phyloP scores from a whole-genome alignment of 139 green algal species.

The Asterochloris erici region DNA sequence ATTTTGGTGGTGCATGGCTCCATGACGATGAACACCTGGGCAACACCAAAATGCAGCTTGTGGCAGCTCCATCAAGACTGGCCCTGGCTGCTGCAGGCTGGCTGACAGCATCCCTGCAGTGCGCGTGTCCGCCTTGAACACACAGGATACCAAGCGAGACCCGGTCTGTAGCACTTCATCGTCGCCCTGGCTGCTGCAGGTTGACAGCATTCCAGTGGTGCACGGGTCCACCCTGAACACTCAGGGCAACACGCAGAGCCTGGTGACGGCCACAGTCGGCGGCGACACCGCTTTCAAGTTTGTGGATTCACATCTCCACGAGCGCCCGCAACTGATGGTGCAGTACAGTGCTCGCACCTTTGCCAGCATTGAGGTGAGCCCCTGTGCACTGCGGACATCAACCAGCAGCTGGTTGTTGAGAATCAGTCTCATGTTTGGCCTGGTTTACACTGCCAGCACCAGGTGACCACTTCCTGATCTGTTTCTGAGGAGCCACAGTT shows the following conservation, averaged over 20 bases:
- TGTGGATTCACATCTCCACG: conserved; percentile 21
- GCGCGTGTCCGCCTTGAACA: too few relatives aligned
- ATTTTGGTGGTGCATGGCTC: too few relatives aligned
- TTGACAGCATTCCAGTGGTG: conserved; percentile 41
- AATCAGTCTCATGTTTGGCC: neutral
- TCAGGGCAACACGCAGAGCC: conserved; percentile 47
- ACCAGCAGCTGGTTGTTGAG: neutral
- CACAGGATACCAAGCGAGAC: too few relatives aligned
- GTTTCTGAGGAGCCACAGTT: neutral
- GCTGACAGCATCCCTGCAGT: too few relatives aligned
- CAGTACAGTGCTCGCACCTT: conserved; percentile 54
- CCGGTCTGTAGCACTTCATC: neutral
- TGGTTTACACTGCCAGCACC: neutral
- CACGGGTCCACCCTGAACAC: conserved; percentile 63
- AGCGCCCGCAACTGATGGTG: conserved; percentile 37
- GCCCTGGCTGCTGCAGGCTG: too few relatives aligned
- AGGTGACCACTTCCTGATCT: neutral
- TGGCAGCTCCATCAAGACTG: too few relatives aligned
- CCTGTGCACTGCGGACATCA: neutral
- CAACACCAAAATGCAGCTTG: too few relatives aligned
- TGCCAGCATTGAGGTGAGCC: conserved; percentile 29
- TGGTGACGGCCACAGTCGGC: conserved; percentile 54
- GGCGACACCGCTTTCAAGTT: conserved; percentile 7
- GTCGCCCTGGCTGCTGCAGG: conserved; percentile 21
- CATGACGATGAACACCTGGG: too few relatives aligned